These are phyloP conservation scores for Arachis hypogaea DNA, from an alignment of 306 rosid genomes.

Conservation along the genomic window DNA sequence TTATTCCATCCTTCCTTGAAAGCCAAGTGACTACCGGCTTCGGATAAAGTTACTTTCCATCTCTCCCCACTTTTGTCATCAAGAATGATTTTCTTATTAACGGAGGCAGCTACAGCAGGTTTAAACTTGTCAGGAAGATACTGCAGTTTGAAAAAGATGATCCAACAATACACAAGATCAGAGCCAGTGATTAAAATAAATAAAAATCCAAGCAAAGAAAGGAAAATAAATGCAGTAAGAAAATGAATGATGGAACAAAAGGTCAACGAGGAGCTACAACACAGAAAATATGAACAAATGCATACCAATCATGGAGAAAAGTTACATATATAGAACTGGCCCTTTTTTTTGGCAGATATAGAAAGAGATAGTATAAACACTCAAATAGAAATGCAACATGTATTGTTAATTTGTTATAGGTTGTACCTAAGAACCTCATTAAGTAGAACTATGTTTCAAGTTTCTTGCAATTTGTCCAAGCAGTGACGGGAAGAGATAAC, in stretches of 20 bases:
- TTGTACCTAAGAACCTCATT: neutral
- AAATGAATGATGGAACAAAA: neutral
- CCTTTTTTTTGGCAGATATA: neutral
- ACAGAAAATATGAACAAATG: too few species aligned
- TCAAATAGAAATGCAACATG: neutral
- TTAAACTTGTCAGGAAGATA: slow-evolving; percentile 65
- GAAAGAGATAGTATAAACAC: neutral
- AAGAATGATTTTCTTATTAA: slow-evolving; percentile 46
- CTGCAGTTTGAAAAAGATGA: slow-evolving; percentile 46
- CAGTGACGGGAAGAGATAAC: too few species aligned
- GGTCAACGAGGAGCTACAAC: neutral
- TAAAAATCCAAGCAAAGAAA: slow-evolving; percentile 13
- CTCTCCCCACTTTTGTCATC: slow-evolving; percentile 56
- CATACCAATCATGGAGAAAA: neutral
- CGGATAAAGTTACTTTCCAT: slow-evolving; percentile 54
- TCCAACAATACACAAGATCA: slow-evolving; percentile 20
- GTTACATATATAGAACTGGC: too few species aligned
- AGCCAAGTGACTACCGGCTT: slow-evolving; percentile 47
- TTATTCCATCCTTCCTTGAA: slow-evolving; percentile 66
- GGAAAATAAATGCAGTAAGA: neutral
- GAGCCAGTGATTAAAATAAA: neutral
- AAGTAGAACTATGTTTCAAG: neutral
- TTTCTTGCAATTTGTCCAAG: too few species aligned
- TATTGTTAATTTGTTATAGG: neutral
- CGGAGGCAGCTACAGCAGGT: slow-evolving; percentile 41